A percentile compares a stretch with the other conserved stretches of the same genome.
phyloP scores from a whole-genome alignment of 495 filamentous ascomycete species.

The Jackrogersella minutella region DNA sequence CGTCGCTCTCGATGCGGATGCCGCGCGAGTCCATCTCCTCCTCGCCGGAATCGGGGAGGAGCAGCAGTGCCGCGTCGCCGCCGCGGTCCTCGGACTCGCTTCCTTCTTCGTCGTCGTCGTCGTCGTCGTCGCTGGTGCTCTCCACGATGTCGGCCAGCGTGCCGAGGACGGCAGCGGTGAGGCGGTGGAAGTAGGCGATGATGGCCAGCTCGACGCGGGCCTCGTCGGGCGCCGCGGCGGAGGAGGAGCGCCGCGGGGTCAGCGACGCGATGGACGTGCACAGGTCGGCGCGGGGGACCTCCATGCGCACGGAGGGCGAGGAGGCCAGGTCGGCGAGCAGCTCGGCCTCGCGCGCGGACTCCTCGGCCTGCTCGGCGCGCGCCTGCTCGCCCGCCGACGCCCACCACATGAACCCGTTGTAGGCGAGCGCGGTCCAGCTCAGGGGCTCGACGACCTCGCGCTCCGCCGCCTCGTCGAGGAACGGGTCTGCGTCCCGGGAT shows the following conservation, averaged over 20 bases:
- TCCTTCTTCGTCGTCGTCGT: slow-evolving; percentile 51
- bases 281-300: slow-evolving; percentile 42
- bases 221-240: slow-evolving; percentile 39
- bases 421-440: slow-evolving; percentile 90
- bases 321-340: slow-evolving; percentile 57
- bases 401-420: slow-evolving; percentile 97
- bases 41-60: slow-evolving; percentile 39
- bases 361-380: slow-evolving; percentile 59
- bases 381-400: slow-evolving; percentile 90
- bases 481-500: slow-evolving; percentile 34
- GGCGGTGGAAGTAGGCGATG: slow-evolving; percentile 89
- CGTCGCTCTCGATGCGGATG: slow-evolving; percentile 70
- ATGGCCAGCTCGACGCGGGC: slow-evolving; percentile 71
- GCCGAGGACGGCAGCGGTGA: slow-evolving; percentile 75
- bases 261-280: slow-evolving; percentile 52
- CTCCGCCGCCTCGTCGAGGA: slow-evolving; percentile 57
- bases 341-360: slow-evolving; percentile 54
- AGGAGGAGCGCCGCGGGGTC: slow-evolving; percentile 31
- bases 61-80: slow-evolving; percentile 34
- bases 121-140: slow-evolving; percentile 60
- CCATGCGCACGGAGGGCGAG: slow-evolving; percentile 23
- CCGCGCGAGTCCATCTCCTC: slow-evolving; percentile 48
- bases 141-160: slow-evolving; percentile 75
- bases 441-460: slow-evolving; percentile 73
- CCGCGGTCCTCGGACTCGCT: slow-evolving; percentile 38